phyloP scores from a whole-genome alignment of 495 filamentous ascomycete species.

The Tuber calosporum region DNA sequence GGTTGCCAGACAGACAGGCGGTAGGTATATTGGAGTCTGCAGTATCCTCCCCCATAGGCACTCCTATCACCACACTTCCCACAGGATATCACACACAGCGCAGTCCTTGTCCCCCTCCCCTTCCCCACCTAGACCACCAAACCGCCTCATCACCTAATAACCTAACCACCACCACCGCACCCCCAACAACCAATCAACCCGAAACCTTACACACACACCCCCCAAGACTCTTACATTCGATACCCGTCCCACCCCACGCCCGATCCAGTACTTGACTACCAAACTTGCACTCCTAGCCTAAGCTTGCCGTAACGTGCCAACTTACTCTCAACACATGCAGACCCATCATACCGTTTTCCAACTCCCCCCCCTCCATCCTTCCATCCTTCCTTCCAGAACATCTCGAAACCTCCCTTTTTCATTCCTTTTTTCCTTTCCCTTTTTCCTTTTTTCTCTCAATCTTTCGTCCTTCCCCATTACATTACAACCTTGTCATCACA shows the following conservation, averaged over 20 bases:
- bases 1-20: not conserved
- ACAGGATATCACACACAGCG: not conserved
- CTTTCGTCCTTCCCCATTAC: not conserved
- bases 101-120: too few relatives aligned
- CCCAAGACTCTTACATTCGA: not conserved
- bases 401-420: slow-evolving; percentile 5
- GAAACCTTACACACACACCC: not conserved
- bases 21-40: not conserved
- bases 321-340: slow-evolving; percentile 2
- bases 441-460: not conserved
- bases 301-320: not conserved
- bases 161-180: slow-evolving; percentile 3
- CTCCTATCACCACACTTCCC: not conserved
- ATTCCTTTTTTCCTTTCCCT: too few relatives aligned
- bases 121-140: not conserved
- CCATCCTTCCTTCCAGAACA: slow-evolving; percentile 17
- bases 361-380: not conserved
- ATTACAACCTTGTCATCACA: not conserved
- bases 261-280: not conserved
- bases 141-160: not conserved
- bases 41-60: not conserved
- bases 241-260: not conserved
- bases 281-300: not conserved
- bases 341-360: slow-evolving; percentile 8
- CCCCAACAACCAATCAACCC: not conserved